phyloP scores from a whole-genome alignment of 768 basidiomycete genomes.

The Clathrus columnatus region DNA sequence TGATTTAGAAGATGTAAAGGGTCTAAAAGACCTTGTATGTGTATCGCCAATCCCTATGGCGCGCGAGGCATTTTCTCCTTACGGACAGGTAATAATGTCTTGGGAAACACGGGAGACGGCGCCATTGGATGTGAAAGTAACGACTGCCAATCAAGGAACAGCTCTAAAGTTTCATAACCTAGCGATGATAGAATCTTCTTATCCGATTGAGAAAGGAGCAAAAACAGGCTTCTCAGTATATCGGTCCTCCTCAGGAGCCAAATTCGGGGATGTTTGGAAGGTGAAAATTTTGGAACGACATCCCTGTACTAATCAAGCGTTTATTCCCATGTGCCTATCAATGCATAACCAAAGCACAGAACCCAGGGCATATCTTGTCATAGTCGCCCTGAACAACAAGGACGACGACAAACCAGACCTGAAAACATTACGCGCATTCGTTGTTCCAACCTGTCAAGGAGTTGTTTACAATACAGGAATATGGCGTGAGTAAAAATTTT shows the following conservation, averaged over 20 bases:
- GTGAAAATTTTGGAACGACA: constrained; percentile 84
- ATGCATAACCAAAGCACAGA: constrained; percentile 34
- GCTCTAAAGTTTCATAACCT: constrained; percentile 93
- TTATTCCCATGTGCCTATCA: constrained; percentile 84
- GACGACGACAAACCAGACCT: constrained; percentile 70
- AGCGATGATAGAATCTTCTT: constrained; percentile 57
- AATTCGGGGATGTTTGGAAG: constrained; percentile 39
- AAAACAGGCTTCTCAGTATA: constrained; percentile 75
- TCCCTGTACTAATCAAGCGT: constrained; percentile 82
- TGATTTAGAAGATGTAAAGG: neutral
- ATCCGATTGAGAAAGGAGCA: constrained; percentile 48
- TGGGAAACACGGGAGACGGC: constrained; percentile 60
- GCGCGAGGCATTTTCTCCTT: constrained; percentile 77
- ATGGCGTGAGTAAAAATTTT: constrained; percentile 68
- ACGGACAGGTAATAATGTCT: constrained; percentile 87
- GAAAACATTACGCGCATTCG: constrained; percentile 67
- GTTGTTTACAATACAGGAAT: constrained; percentile 74
- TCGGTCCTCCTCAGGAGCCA: constrained; percentile 53
- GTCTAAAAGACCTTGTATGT: constrained; percentile 25
- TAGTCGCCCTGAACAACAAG: constrained; percentile 71
- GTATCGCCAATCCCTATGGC: constrained; percentile 64
- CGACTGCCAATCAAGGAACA: constrained; percentile 81
- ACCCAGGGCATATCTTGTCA: constrained; percentile 62
- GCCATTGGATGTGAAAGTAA: constrained; percentile 60
- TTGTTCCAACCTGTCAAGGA: constrained; percentile 74